Evolutionary conservation across 768 basidiomycete genomes (phyloP), one percentile per base, ranked within the genome.

Genomic region (Naematelia encephala): DNA sequence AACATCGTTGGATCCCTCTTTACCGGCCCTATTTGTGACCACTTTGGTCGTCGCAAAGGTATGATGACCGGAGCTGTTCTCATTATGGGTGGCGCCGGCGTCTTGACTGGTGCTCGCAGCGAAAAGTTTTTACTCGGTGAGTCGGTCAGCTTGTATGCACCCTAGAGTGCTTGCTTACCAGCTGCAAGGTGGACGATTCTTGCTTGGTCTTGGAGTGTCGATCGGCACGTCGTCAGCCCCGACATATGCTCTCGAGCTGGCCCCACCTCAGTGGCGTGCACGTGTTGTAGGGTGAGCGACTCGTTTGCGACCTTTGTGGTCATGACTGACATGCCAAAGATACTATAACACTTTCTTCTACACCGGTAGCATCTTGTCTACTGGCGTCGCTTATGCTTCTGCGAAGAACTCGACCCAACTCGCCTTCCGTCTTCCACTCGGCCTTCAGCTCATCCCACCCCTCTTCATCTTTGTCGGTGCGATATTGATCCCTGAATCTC

Each of bases 141-240:
- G 34, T 39, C 8, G 8, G 8, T 16, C 34, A 39, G n/a, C 34
- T 39, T 39, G 34, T 16, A n/a, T n/a, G n/a, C n/a, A n/a, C n/a
- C n/a, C n/a, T n/a, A n/a, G n/a, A n/a, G n/a, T n/a, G n/a, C n/a
- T n/a, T n/a, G 34, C 34, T 39, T 8, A 39, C 34, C 34, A 8
- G 34, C n/a, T n/a, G 34, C 8, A 8, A 39, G 34, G 34, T 27
- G 84, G 84, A 30, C 64, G 69, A 23, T 76, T 75, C 64, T 74
- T 84, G 44, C 77, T 84, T 39, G 83, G 84, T 25, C 82, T 83
- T 62, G 82, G 83, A 56, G 82, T 84, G 11, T 68, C 68, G 43
- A 62, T 62, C 48, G 60, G 60, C 5, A 62, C 60, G 21, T 43
- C 30, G 5, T 52, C 56, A 8, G 60, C 60, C 13, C 60, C 60